Conservation (phyloP, 2,329 filamentous ascomycete species). For the Botrytis hyacinthi region DNA sequence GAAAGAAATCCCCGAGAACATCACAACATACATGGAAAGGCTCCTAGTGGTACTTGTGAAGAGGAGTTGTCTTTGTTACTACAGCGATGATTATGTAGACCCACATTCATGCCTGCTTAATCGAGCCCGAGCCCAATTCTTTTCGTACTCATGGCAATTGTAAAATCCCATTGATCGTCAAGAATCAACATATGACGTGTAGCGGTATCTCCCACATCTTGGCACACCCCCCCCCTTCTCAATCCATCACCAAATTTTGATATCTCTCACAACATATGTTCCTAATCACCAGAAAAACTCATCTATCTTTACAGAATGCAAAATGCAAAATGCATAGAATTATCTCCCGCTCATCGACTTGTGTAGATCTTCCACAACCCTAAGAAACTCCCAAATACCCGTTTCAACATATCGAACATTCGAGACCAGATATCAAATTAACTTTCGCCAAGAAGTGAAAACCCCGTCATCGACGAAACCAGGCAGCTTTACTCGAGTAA, state of each 20-base stretch:
- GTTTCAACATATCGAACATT: not conserved
- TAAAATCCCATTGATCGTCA: not conserved
- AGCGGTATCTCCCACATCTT: not conserved
- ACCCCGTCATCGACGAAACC: too few relatives aligned
- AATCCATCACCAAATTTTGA: not conserved
- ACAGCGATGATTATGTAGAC: not conserved
- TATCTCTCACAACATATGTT: not conserved
- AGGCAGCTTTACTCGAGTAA: not conserved
- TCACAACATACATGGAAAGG: not conserved
- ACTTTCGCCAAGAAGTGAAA: not conserved
- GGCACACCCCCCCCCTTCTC: not conserved
- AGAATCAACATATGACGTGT: not conserved
- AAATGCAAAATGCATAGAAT: not conserved
- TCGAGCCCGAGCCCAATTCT: not conserved
- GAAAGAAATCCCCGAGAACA: too few relatives aligned
- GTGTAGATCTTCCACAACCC: not conserved
- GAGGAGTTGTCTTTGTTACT: not conserved
- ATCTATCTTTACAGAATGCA: not conserved
- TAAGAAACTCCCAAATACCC: not conserved
- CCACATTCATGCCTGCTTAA: not conserved
- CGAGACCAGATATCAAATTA: not conserved
- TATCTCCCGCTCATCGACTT: fast-evolving
- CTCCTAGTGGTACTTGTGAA: not conserved
- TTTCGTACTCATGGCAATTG: not conserved
- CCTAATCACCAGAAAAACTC: not conserved